phyloP scores from a whole-genome alignment of 495 filamentous ascomycete genomes.

The Bathelium albidoporum region DNA sequence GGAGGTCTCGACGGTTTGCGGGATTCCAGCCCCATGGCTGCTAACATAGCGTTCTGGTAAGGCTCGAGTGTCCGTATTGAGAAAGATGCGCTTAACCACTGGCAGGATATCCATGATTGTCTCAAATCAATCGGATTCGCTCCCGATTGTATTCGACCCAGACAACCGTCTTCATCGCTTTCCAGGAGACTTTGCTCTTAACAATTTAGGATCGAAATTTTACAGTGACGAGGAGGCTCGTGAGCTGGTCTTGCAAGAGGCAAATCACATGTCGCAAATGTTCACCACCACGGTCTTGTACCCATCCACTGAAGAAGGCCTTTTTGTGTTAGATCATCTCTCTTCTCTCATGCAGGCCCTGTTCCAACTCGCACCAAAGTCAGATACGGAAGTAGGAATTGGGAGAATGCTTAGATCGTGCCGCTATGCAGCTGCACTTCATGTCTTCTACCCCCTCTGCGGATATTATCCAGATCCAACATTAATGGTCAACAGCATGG shows the following conservation, averaged over 20 bases:
- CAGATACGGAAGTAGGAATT: neutral
- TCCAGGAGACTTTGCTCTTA: constrained; percentile 7
- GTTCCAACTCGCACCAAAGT: neutral
- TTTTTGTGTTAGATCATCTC: constrained; percentile 3
- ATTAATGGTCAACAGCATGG: constrained; percentile 13
- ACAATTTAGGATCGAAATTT: neutral
- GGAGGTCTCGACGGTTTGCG: constrained; percentile 15
- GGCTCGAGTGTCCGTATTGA: neutral
- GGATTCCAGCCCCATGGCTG: constrained; percentile 11
- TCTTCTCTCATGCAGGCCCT: neutral
- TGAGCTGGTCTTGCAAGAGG: constrained; percentile 14
- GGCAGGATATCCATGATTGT: constrained; percentile 12
- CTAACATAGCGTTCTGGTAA: constrained; percentile 16
- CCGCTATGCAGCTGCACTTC: constrained; percentile 9
- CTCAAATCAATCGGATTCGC: constrained; percentile 12
- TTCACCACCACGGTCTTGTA: constrained; percentile 11
- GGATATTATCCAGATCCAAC: constrained; percentile 17
- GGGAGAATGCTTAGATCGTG: constrained; percentile 2
- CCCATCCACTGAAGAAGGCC: constrained; percentile 8
- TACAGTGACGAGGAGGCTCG: constrained; percentile 1
- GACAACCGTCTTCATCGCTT: constrained; percentile 7
- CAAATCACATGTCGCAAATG: constrained; percentile 12
- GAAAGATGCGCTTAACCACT: neutral
- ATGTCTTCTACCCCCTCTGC: neutral
- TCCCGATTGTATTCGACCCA: constrained; percentile 11